Percentiles rank a stretch among this genome's conserved stretches.
Evolutionary conservation across 2,329 filamentous ascomycete genomes (phyloP).

Genomic region (Verticillium zaregamsianum): DNA sequence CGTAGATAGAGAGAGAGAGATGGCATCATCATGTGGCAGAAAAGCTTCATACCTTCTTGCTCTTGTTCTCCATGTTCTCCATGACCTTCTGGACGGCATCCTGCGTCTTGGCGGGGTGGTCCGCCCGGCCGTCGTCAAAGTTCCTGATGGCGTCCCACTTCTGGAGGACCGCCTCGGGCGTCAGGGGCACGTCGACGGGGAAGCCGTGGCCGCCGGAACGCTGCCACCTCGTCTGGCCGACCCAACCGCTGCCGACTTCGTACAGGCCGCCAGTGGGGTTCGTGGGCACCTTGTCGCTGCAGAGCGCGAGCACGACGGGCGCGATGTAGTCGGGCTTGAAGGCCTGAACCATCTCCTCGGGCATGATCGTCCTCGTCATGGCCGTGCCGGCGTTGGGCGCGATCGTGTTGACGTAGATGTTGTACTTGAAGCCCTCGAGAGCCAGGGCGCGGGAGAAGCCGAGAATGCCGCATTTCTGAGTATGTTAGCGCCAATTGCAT

Average conservation of each 20-base stretch:
- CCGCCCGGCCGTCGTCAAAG: constrained; percentile 83
- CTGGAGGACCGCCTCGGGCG: constrained; percentile 77
- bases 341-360: constrained; percentile 95
- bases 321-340: constrained; percentile 99
- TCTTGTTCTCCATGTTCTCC: constrained; percentile 81
- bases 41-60: constrained; percentile 51
- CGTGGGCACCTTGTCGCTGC: constrained; percentile 80
- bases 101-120: constrained; percentile 76
- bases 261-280: constrained; percentile 83
- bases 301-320: constrained; percentile 81
- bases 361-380: constrained; percentile 92
- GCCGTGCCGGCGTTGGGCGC: constrained; percentile 94
- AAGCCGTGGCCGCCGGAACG: constrained; percentile 85
- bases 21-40: constrained; percentile 4
- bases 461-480: constrained; percentile 82
- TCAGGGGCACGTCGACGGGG: constrained; percentile 78
- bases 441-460: constrained; percentile 93
- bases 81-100: constrained; percentile 73
- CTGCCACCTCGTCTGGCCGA: constrained; percentile 91
- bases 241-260: constrained; percentile 94
- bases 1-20: neutral
- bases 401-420: constrained; percentile 97
- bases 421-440: constrained; percentile 92
- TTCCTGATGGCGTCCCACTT: constrained; percentile 75
- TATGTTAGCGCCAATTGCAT: constrained; percentile 13